Conservation (phyloP, 2,329 filamentous ascomycete genomes). For the Botrytis elliptica region DNA sequence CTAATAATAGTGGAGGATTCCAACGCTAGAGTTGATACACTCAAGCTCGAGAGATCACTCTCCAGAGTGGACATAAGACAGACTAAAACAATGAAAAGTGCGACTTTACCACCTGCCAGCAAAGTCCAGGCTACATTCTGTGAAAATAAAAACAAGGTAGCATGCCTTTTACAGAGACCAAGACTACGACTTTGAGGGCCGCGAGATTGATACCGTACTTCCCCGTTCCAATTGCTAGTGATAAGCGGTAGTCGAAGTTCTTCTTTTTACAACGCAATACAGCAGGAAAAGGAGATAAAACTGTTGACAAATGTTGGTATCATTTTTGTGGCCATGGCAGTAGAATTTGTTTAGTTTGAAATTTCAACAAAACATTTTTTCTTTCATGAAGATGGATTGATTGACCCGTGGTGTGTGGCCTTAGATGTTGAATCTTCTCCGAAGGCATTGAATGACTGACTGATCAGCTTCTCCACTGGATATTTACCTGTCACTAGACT, state of each 20-base stretch:
- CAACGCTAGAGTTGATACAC: neutral
- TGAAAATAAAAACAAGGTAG: neutral
- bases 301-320: neutral
- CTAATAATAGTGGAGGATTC: neutral
- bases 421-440: too few species aligned
- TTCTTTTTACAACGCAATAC: too few species aligned
- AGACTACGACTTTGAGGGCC: neutral
- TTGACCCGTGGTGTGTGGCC: too few species aligned
- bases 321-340: neutral
- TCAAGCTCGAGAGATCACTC: neutral
- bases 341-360: neutral
- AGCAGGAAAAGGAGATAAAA: neutral
- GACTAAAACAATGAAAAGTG: accelerated
- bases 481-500: neutral
- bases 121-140: neutral
- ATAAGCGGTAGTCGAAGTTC: too few species aligned
- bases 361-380: too few species aligned
- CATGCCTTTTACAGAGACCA: neutral
- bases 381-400: too few species aligned
- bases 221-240: too few species aligned
- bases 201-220: neutral
- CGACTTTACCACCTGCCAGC: neutral
- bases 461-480: neutral
- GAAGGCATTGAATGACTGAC: neutral
- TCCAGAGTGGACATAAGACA: neutral